Base-by-base conservation (phyloP, 192 early-diverging fungal genomes). In the Mortierella antarctica region DNA sequence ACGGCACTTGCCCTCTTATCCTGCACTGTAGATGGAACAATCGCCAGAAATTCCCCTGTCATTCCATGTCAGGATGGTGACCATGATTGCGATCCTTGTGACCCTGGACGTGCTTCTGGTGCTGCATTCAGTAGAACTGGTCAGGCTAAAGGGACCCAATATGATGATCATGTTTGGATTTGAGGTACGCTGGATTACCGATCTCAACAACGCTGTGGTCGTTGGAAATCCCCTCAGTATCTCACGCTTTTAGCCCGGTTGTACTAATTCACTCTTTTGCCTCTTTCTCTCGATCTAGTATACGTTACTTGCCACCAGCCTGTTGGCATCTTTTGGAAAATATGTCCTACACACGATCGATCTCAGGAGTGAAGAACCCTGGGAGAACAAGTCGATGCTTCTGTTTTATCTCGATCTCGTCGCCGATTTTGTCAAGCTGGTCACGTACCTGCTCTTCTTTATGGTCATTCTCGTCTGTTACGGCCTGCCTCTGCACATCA, bases 81-180 rank as follows among this genome's bases (percentile, higher is more conserved):
- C 86, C 23, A 83, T 95, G 46, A 91, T 94, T 72, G 55, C 73
- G 1, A 57, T 96, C 7, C 87, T 99, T 21, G 82, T 90, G 15
- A 62, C 84, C 2, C 66, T 94, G 17, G 97, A 99, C 73, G 59
- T 89, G n/a, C 67, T 88, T n/a, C 88, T 98, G 77, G 84, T 97
- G 9, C 57, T 68, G 12, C 95, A 93, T 74, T 88, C 95, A 7
- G 85, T 91, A 7, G 86, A 88, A 14, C 80, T 82, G 31, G 93
- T 94, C 17, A 66, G 83, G 17, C 69, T 81, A n/a, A 83, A 87
- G 57, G 95, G 94, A 13, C 89, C 95, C 6, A 93, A 88, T 46
- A 96, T 97, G 95, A 95, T 99, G 91, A 94, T 98, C 56, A 94
- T 98, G 70, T 99, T 99, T 91, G 97, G 95, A 15, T 99, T 99